Base-by-base conservation (phyloP, 2,329 filamentous ascomycete species). In the Verticillium isaacii region DNA sequence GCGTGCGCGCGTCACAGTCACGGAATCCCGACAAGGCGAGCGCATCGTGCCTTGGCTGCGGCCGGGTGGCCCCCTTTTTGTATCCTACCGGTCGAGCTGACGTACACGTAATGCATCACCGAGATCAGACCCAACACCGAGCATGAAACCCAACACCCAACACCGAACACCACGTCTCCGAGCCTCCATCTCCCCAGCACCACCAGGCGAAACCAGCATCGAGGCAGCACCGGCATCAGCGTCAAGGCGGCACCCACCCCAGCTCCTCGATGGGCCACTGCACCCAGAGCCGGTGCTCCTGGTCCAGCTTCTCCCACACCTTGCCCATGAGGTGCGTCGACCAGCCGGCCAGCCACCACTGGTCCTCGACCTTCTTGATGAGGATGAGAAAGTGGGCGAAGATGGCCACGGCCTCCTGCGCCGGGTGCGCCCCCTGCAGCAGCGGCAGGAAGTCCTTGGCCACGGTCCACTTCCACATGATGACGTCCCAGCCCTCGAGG, bases 291-390 rank as follows among this genome's bases (percentile, higher is more conserved):
- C 72, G 65, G 66, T 77, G 72, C 52, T 77, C 73, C 19, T 71
- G 70, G 58, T 77, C 75, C n/a, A 78, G 65, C 52, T 72, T 54
- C 45, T 65, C 63, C 65, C 70, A 77, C 7, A 73, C 69, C 59
- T 68, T 64, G 19, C 64, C 58, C 25, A 78, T 69, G 9, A 78
- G 63, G 62, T 76, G 70, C 19, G 65, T 65, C 1, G 69, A 68
- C 71, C 74, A 75, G 0, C 75, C 74, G 58, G 75, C 68, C 29
- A 76, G 66, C 73, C 74, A 78, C 75, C 75, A 76, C 60, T 76
- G 64, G 36, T 65, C 64, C 58, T 70, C 68, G 14, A 71, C 56
- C 59, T 71, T 73, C 55, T 75, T 67, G 5, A 76, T 59, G 36
- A 72, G 57, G 14, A 75, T 70, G 17, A 71, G 72, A 57, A 73